Evolutionary conservation across 2,329 filamentous ascomycete genomes (phyloP).

Genomic region (Didymella arachidicola): DNA sequence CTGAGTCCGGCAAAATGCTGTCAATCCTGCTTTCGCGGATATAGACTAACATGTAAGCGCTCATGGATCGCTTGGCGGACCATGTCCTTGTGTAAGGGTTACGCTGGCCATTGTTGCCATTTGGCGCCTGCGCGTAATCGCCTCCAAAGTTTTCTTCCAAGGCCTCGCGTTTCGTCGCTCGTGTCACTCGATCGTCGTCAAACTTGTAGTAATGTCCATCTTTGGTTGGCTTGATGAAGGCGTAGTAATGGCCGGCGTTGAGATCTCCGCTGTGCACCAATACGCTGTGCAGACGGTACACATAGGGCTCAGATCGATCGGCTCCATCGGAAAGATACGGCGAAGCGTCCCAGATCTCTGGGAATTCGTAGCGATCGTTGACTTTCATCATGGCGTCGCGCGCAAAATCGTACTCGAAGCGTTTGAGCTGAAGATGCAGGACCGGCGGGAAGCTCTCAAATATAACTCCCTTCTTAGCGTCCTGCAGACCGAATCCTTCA

Average conservation of each 20-base stretch:
- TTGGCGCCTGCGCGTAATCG: conserved; percentile 71
- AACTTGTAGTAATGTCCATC: conserved; percentile 97
- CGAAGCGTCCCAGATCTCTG: conserved; percentile 80
- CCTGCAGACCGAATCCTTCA: conserved; percentile 88
- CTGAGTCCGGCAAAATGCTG: conserved; percentile 77
- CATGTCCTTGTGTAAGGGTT: conserved; percentile 71
- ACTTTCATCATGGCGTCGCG: conserved; percentile 99
- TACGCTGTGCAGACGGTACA: conserved; percentile 92
- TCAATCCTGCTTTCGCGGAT: conserved; percentile 88
- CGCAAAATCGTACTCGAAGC: conserved; percentile 97
- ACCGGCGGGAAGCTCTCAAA: conserved; percentile 96
- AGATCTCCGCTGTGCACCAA: conserved; percentile 96
- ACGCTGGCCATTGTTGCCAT: conserved; percentile 62
- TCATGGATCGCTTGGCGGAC: conserved; percentile 75
- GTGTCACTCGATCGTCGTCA: conserved; percentile 97
- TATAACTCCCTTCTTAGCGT: conserved; percentile 97
- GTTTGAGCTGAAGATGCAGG: conserved; percentile 91
- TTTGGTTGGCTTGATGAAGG: conserved; percentile 88
- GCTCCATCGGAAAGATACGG: conserved; percentile 88
- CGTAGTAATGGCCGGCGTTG: conserved; percentile 98
- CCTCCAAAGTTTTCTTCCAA: conserved; percentile 97
- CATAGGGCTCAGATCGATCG: conserved; percentile 86
- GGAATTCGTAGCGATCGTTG: conserved; percentile 90
- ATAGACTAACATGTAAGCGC: conserved; percentile 99
- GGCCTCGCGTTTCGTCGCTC: conserved; percentile 87